Percentiles rank a stretch among this genome's conserved stretches.
These are phyloP conservation scores for Rhizoctonia solani DNA, from an alignment of 1,284 basidiomycete genomes.

Conservation along the genomic window DNA sequence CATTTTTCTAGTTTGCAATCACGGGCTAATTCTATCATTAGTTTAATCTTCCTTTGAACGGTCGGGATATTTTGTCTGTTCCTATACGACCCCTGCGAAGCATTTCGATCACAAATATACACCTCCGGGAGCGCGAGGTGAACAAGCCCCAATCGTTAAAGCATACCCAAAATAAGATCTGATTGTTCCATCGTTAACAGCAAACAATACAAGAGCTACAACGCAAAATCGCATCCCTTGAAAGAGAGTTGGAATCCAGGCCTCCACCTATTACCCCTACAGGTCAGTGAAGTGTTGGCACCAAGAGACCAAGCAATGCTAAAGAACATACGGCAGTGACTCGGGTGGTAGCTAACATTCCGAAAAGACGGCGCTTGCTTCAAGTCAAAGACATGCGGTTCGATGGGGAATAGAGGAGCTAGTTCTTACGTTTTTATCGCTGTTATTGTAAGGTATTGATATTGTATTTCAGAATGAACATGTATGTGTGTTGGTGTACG, in stretches of 20 bases:
- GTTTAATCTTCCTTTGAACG: not conserved
- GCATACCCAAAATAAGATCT: not conserved
- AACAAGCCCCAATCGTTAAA: not conserved
- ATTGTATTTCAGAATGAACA: not conserved
- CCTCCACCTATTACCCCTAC: not conserved
- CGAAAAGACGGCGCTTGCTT: conserved; percentile 16
- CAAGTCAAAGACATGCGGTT: conserved; percentile 29
- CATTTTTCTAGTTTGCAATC: not conserved
- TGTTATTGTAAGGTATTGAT: not conserved
- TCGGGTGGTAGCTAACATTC: not conserved
- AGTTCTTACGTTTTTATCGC: not conserved
- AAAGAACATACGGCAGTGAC: no score
- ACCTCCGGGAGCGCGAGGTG: conserved; percentile 3
- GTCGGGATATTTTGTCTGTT: not conserved
- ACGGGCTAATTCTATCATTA: not conserved
- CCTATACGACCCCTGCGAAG: not conserved
- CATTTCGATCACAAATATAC: conserved; percentile 6
- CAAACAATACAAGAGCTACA: conserved; percentile 26
- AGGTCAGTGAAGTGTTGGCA: not conserved
- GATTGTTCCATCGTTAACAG: not conserved
- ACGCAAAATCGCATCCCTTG: conserved; percentile 2
- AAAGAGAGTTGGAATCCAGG: not conserved
- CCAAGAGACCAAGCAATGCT: no score
- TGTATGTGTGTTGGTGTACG: not conserved
- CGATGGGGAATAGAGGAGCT: conserved; percentile 7